Conservation (phyloP, 306 rosid genomes). For the Ziziphus jujuba region DNA sequence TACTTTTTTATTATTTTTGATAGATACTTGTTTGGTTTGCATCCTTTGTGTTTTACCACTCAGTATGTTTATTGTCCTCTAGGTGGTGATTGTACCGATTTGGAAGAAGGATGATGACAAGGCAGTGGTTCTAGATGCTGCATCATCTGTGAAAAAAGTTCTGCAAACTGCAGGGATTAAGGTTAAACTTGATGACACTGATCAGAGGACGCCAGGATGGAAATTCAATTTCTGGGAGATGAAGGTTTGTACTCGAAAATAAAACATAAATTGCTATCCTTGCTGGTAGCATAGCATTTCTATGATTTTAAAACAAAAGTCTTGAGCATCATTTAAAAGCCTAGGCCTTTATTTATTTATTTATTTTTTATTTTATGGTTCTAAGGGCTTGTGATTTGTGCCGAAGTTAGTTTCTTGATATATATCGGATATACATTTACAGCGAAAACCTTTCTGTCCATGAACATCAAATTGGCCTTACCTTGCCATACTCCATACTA, state of each 20-base stretch:
- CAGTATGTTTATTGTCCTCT: slow-evolving; percentile 24
- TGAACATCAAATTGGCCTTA: no score
- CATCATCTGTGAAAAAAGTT: slow-evolving; percentile 55
- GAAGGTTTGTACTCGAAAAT: slow-evolving; percentile 59
- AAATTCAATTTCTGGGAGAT: slow-evolving; percentile 99
- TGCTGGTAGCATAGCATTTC: slow-evolving; percentile 4
- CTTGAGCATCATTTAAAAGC: background rate
- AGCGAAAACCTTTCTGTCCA: no score
- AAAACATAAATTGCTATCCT: background rate
- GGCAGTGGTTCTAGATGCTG: slow-evolving; percentile 62
- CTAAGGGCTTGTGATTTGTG: background rate
- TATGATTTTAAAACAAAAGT: slow-evolving; percentile 2
- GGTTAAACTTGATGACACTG: slow-evolving; percentile 85
- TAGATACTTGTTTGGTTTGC: background rate
- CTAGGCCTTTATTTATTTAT: background rate
- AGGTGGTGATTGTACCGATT: slow-evolving; percentile 94
- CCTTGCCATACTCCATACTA: no score
- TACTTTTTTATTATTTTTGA: background rate
- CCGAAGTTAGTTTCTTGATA: background rate
- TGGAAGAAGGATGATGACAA: slow-evolving; percentile 92
- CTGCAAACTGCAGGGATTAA: slow-evolving; percentile 66
- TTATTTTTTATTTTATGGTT: background rate
- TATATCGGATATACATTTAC: no score
- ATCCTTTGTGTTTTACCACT: background rate
- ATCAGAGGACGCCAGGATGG: slow-evolving; percentile 97